Evolutionary conservation across 2,329 filamentous ascomycete species (phyloP).

Genomic region (Aureobasidium sp.): DNA sequence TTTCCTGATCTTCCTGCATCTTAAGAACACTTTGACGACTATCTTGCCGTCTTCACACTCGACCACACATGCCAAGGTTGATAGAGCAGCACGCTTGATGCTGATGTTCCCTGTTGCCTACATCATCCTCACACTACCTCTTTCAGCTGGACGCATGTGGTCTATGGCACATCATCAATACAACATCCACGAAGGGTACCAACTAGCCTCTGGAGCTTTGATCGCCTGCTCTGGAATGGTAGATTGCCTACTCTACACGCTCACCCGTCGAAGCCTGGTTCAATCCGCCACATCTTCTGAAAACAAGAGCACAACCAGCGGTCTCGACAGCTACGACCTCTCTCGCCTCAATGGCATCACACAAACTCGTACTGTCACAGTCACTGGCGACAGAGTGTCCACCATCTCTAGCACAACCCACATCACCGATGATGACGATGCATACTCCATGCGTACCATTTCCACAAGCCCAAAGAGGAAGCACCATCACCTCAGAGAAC

Average conservation of each 20-base stretch:
- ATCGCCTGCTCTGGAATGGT: constrained; percentile 52
- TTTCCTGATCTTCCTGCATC: constrained; percentile 23
- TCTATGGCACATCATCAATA: constrained; percentile 46
- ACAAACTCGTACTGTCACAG: constrained; percentile 21
- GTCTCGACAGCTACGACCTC: constrained; percentile 2
- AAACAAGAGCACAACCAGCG: neutral
- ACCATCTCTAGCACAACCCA: neutral
- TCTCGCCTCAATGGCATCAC: constrained; percentile 18
- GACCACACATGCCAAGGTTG: constrained; percentile 18
- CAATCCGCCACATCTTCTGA: constrained; percentile 16
- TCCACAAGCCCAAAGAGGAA: neutral
- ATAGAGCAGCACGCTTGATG: constrained; percentile 48
- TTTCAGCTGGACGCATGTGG: constrained; percentile 56
- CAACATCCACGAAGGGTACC: constrained; percentile 29
- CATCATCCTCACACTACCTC: constrained; percentile 57
- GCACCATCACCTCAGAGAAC: neutral
- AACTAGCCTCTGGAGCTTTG: constrained; percentile 46
- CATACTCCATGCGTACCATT: neutral
- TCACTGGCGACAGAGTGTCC: constrained; percentile 11
- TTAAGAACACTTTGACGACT: constrained; percentile 16
- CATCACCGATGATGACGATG: neutral
- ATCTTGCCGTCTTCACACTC: constrained; percentile 11
- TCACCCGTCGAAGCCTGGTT: constrained; percentile 48
- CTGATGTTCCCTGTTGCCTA: constrained; percentile 62
- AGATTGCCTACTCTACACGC: constrained; percentile 50